phyloP scores from a whole-genome alignment of 2,329 filamentous ascomycete species.

The Pseudogymnoascus pannorum region DNA sequence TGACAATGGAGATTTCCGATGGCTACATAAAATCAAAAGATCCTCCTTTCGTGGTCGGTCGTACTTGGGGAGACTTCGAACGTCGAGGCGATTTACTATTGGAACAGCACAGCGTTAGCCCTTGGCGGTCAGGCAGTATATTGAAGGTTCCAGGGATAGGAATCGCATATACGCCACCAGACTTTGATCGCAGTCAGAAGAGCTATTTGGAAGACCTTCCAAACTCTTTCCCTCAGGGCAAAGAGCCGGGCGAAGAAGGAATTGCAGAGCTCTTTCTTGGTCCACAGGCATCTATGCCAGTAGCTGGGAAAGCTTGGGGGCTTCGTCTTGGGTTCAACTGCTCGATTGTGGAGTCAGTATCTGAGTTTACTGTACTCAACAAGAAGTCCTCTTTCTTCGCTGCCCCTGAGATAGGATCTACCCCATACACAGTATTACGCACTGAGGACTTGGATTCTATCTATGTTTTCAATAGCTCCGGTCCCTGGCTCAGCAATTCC shows the following conservation, averaged over 20 bases:
- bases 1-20: neutral
- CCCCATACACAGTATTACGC: no score
- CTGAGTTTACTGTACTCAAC: neutral
- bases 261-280: neutral
- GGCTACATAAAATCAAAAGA: neutral
- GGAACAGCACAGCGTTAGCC: no score
- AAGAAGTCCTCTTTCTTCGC: neutral
- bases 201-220: neutral
- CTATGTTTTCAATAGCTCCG: no score
- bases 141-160: neutral
- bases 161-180: neutral
- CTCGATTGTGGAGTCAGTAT: neutral
- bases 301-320: neutral
- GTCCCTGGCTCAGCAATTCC: no score
- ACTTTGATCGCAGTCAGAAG: neutral
- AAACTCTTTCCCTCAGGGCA: neutral
- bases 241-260: no score
- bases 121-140: neutral
- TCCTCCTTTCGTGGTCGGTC: neutral
- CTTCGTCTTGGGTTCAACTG: neutral
- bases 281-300: neutral
- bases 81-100: neutral
- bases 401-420: no score
- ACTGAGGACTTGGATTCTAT: neutral
- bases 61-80: neutral